These are phyloP conservation scores for Linanthus parryae DNA, from an alignment of 148 eudicot species.

Conservation along the genomic window DNA sequence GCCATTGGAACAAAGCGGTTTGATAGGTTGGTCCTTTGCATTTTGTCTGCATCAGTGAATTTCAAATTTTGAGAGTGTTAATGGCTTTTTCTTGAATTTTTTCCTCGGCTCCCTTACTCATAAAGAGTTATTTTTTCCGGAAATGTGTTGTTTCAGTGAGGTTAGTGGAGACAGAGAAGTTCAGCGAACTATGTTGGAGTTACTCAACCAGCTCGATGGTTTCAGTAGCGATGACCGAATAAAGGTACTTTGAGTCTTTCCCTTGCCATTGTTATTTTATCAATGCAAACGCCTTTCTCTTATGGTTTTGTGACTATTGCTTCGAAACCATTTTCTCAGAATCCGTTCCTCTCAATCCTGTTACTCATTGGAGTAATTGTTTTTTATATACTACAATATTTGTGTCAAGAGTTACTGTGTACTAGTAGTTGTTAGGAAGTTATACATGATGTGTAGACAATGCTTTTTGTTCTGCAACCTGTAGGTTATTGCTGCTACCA, in stretches of 20 bases:
- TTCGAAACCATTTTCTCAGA: too few relatives aligned
- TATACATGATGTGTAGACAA: too few relatives aligned
- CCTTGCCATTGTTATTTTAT: too few relatives aligned
- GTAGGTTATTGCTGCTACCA: slow-evolving; percentile 92
- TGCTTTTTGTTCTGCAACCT: neutral
- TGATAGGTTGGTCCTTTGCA: slow-evolving; percentile 48
- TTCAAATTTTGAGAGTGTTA: too few relatives aligned
- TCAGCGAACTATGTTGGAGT: slow-evolving; percentile 84
- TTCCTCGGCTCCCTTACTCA: neutral
- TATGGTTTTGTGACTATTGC: neutral
- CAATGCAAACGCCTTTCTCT: too few relatives aligned
- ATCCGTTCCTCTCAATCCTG: too few relatives aligned
- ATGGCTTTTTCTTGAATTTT: too few relatives aligned
- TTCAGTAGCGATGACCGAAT: slow-evolving; percentile 91
- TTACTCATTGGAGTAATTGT: too few relatives aligned
- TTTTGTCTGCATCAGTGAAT: neutral
- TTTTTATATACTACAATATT: too few relatives aligned
- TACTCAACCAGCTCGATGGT: slow-evolving; percentile 91
- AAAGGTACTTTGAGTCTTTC: too few relatives aligned
- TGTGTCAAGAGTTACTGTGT: too few relatives aligned
- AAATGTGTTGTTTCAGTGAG: slow-evolving; percentile 50
- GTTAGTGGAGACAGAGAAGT: slow-evolving; percentile 95
- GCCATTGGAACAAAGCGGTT: slow-evolving; percentile 96
- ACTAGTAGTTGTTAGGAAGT: too few relatives aligned
- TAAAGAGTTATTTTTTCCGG: neutral